Conservation (phyloP, 2,329 filamentous ascomycete species). For the Aspergillus sclerotialis region DNA sequence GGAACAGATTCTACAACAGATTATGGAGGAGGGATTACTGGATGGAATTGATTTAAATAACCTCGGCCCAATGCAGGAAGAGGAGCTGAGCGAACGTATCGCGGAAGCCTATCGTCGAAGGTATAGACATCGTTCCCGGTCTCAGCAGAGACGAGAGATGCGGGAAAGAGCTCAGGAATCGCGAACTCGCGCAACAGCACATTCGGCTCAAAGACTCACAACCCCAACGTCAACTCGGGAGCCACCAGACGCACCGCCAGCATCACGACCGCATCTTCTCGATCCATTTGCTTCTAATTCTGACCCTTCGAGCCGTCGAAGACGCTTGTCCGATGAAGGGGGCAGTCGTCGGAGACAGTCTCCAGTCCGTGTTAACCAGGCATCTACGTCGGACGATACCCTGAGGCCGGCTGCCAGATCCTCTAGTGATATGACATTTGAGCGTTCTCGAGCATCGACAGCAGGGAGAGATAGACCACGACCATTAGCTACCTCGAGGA, state of each 20-base stretch:
- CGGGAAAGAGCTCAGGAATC: constrained; percentile 22
- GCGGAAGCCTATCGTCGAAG: constrained; percentile 78
- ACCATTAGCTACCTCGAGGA: constrained; percentile 17
- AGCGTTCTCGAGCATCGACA: constrained; percentile 22
- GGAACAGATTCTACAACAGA: constrained; percentile 81
- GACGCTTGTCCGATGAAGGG: constrained; percentile 30
- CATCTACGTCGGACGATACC: constrained; percentile 28
- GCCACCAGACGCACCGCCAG: constrained; percentile 17
- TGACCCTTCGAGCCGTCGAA: constrained; percentile 20
- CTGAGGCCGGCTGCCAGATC: constrained; percentile 27
- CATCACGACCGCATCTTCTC: constrained; percentile 28
- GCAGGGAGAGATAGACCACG: constrained; percentile 14
- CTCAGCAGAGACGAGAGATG: constrained; percentile 30
- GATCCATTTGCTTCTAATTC: constrained; percentile 19
- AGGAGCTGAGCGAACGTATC: constrained; percentile 84
- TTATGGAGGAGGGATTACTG: constrained; percentile 76
- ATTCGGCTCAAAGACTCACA: constrained; percentile 20
- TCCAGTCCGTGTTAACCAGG: constrained; percentile 23
- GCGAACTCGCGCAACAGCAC: constrained; percentile 23
- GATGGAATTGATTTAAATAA: constrained; percentile 86
- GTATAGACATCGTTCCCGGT: constrained; percentile 46
- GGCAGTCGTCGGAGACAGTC: constrained; percentile 25
- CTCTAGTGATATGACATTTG: constrained; percentile 29
- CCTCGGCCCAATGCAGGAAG: constrained; percentile 74
- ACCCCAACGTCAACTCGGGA: constrained; percentile 12